Percentiles rank a stretch among this genome's conserved stretches.
phyloP scores from a whole-genome alignment of 257 asterid species.

The Solanum tacnaense region DNA sequence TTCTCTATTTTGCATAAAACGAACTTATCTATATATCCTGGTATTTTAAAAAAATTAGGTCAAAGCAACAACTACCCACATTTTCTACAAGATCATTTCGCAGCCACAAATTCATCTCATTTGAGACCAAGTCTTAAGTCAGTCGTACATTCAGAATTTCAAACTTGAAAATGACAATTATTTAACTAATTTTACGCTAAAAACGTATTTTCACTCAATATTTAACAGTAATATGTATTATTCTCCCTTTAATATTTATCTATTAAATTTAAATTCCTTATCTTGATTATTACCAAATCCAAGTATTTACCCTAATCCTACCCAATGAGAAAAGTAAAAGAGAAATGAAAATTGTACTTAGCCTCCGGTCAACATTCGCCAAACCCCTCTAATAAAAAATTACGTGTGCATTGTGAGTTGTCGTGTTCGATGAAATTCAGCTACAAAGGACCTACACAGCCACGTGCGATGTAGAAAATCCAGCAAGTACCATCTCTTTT shows the following conservation, averaged over 20 bases:
- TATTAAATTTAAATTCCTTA: too few relatives aligned
- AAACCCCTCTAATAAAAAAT: background rate
- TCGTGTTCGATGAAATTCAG: background rate
- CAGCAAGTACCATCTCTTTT: background rate
- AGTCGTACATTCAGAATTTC: background rate
- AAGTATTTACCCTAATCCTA: too few relatives aligned
- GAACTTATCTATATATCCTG: background rate
- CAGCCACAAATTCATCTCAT: background rate
- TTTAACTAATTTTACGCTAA: background rate
- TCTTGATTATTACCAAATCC: too few relatives aligned
- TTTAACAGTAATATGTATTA: too few relatives aligned
- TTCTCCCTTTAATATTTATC: too few relatives aligned
- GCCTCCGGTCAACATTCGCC: too few relatives aligned
- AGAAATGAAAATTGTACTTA: too few relatives aligned
- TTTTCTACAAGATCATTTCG: background rate
- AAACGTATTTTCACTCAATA: background rate
- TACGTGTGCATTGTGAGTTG: background rate
- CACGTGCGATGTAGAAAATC: constrained; percentile 3
- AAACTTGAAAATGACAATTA: background rate
- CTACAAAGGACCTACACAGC: background rate
- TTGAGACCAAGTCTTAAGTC: background rate
- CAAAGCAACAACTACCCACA: background rate
- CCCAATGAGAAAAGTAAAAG: too few relatives aligned
- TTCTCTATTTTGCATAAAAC: background rate
- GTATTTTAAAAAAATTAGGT: background rate